These are phyloP conservation scores for Neurospora sp. DNA, from an alignment of 495 filamentous ascomycete species.

Conservation along the genomic window DNA sequence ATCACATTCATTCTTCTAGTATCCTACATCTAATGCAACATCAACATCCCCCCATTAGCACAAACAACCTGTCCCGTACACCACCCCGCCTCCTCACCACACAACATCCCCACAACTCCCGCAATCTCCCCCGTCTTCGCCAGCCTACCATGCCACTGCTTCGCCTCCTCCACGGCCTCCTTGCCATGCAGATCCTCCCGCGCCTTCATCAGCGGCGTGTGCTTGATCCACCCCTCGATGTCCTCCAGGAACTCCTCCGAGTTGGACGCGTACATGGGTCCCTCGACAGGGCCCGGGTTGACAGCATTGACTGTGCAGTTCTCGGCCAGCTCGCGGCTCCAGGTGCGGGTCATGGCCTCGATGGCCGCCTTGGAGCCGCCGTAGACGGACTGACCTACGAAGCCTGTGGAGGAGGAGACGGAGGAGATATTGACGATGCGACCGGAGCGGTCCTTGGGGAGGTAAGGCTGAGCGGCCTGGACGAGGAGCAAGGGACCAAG, in stretches of 20 bases:
- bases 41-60: conserved; percentile 76
- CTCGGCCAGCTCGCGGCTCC: conserved; percentile 72
- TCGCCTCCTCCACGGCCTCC: conserved; percentile 47
- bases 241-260: conserved; percentile 28
- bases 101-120: conserved; percentile 77
- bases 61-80: conserved; percentile 78
- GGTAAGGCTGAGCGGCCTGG: conserved; percentile 56
- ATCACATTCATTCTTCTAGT: conserved; percentile 28
- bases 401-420: conserved; percentile 59
- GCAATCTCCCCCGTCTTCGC: conserved; percentile 71
- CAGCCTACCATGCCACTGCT: conserved; percentile 52
- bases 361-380: conserved; percentile 83
- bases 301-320: conserved; percentile 74
- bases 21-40: conserved; percentile 28
- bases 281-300: conserved; percentile 80
- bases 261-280: conserved; percentile 51
- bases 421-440: conserved; percentile 71
- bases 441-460: conserved; percentile 64
- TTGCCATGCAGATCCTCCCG: conserved; percentile 48
- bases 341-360: conserved; percentile 87
- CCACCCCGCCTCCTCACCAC: conserved; percentile 61
- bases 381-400: conserved; percentile 64
- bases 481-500: conserved; percentile 74
- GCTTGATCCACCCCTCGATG: conserved; percentile 48
- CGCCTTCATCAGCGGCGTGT: conserved; percentile 52